Evolutionary conservation across 2,329 filamentous ascomycete genomes (phyloP), one percentile per base, ranked within the genome.

Genomic region (Stachybotrys chlorohalonatus): DNA sequence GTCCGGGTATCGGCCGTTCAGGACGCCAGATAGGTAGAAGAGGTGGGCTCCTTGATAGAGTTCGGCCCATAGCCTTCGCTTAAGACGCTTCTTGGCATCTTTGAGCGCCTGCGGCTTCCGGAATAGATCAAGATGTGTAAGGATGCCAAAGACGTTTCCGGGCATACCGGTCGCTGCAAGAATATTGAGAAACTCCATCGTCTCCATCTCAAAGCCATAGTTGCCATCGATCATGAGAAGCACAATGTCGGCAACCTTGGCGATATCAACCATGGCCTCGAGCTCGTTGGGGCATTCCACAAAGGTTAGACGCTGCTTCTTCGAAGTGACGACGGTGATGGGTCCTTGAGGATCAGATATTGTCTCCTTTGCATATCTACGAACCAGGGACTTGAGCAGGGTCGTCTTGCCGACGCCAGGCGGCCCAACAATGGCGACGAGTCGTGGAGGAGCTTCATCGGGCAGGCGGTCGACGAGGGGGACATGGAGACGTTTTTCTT

Each of bases 121-220:
- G 77, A 99, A 99, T 13, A 99, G 77, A 68, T 99, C 94, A 57
- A 99, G 78, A 76, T 99, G 95, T 15, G 94, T 97, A 49, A 99
- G 80, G 55, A 99, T 92, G 53, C 94, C 94, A 68, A 99, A 97
- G 45, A 99, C 92, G 64, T 99, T 99, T 60, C 94, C 93, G 0
- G 95, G 94, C 93, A 99, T 97, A 70, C 94, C 94, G 32, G 89
- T 95, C 2, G 90, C 84, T n/a, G 89, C 87, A 52, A 99, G 77
- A 16, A 96, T 86, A 63, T 96, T 97, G 66, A 99, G 76, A 58
- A 99, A 99, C 73, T 99, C 94, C 94, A 99, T 99, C 0, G 94
- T 99, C 79, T 99, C 94, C 94, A 99, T 99, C 74, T 99, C 94
- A 67, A 99, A 99, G 13, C 94, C 95, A 66, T 89, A 99, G 73